A percentile compares a stretch with the other conserved stretches of the same genome.
phyloP scores from a whole-genome alignment of 148 eudicot species.

The Rhododendron griersonianum region DNA sequence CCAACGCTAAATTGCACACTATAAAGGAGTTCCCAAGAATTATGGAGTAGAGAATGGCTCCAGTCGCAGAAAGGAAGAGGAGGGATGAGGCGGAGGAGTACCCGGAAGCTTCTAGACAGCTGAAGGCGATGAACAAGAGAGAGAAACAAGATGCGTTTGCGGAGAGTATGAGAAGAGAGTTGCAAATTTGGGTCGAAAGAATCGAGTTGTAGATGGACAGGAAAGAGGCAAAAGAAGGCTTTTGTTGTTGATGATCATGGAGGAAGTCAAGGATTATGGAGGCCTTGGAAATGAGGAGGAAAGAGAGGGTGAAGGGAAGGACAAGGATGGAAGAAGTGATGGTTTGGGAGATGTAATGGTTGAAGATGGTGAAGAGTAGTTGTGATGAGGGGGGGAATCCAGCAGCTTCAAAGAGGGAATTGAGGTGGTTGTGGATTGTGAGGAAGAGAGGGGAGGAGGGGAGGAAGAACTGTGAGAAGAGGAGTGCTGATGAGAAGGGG shows the following conservation, averaged over 20 bases:
- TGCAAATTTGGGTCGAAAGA: conserved; percentile 42
- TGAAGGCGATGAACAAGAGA: conserved; percentile 45
- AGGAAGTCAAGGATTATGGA: conserved; percentile 34
- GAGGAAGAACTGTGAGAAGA: conserved; percentile 42
- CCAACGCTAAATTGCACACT: conserved; percentile 47
- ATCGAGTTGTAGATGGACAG: conserved; percentile 30
- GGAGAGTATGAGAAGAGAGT: conserved; percentile 32
- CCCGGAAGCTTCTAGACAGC: conserved; percentile 22
- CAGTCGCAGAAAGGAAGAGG: conserved; percentile 27
- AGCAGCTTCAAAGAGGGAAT: conserved; percentile 38
- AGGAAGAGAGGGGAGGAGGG: conserved; percentile 34
- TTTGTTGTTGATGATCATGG: neutral
- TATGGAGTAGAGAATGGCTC: conserved; percentile 51
- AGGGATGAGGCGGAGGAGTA: conserved; percentile 28
- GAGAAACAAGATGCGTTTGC: conserved; percentile 64
- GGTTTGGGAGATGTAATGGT: conserved; percentile 64
- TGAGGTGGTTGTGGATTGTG: conserved; percentile 36
- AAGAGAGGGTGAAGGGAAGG: conserved; percentile 59
- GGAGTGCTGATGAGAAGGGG: conserved; percentile 53
- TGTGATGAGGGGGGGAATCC: conserved; percentile 38
- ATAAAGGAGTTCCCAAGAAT: conserved; percentile 54
- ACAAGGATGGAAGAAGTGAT: conserved; percentile 38
- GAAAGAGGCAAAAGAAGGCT: conserved; percentile 17
- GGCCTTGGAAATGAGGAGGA: conserved; percentile 65
- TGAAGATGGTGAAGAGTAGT: conserved; percentile 37